These are phyloP conservation scores for Plasmodium malariae DNA, from an alignment of 169 alveolate genomes.

Conservation along the genomic window DNA sequence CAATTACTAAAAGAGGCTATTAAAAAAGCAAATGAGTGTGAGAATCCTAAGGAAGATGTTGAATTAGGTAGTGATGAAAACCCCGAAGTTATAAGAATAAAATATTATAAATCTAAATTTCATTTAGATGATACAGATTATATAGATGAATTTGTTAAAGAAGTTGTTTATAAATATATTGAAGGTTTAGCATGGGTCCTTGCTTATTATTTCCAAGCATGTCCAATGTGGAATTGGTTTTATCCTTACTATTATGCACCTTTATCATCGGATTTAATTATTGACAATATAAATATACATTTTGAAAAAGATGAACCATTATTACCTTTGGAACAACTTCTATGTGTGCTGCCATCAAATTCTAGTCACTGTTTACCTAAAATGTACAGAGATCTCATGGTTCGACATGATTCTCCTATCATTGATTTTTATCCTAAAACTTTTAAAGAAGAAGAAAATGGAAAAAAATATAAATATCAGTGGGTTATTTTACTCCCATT, in stretches of 20 bases:
- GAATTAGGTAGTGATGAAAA: slow-evolving; percentile 73
- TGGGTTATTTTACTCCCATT: slow-evolving; percentile 92
- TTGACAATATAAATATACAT: slow-evolving; percentile 51
- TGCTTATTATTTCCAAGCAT: slow-evolving; percentile 93
- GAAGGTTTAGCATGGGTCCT: slow-evolving; percentile 98
- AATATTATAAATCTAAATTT: slow-evolving; percentile 61
- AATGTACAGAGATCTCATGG: slow-evolving; percentile 84
- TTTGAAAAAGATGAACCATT: slow-evolving; percentile 94
- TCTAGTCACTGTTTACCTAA: slow-evolving; percentile 95
- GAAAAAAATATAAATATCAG: slow-evolving; percentile 88
- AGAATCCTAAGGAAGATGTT: slow-evolving; percentile 72
- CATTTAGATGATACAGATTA: slow-evolving; percentile 65
- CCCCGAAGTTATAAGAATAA: slow-evolving; percentile 44
- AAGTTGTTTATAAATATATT: slow-evolving; percentile 88
- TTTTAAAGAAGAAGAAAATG: slow-evolving; percentile 89
- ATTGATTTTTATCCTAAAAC: slow-evolving; percentile 86
- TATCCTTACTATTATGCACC: slow-evolving; percentile 99
- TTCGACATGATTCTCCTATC: slow-evolving; percentile 82
- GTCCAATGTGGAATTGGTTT: slow-evolving; percentile 98
- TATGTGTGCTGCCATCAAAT: slow-evolving; percentile 97
- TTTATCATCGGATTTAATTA: slow-evolving; percentile 94
- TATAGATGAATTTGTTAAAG: slow-evolving; percentile 59
- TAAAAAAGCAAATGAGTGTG: slow-evolving; percentile 69
- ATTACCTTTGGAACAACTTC: slow-evolving; percentile 96
- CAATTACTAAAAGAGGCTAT: slow-evolving; percentile 59